Conservation (phyloP, 495 filamentous ascomycete genomes). For the Talaromyces wortmannii region DNA sequence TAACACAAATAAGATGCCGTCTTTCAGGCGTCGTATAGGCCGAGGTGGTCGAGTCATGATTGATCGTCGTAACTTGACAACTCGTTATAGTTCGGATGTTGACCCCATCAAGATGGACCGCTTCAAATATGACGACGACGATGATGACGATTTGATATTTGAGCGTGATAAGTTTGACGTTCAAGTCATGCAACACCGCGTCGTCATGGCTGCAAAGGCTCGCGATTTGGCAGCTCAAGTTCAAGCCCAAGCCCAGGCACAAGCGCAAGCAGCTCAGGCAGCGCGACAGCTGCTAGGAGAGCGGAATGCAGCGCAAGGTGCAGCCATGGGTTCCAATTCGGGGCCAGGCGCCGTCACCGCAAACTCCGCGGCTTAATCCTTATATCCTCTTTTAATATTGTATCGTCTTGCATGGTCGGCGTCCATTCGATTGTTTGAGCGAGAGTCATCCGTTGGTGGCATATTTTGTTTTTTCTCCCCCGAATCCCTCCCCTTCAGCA, state of each 20-base stretch:
- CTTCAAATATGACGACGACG: constrained; percentile 71
- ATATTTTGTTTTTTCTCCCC: constrained; percentile 8
- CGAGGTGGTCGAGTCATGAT: constrained; percentile 76
- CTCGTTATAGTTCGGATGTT: constrained; percentile 42
- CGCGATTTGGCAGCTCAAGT: constrained; percentile 40
- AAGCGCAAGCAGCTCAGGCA: constrained; percentile 30
- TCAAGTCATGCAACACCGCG: constrained; percentile 63
- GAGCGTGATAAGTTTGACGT: constrained; percentile 65
- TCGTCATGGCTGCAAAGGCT: constrained; percentile 52
- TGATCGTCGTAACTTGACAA: constrained; percentile 56
- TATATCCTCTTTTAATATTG: constrained; percentile 12
- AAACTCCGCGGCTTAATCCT: constrained; percentile 29
- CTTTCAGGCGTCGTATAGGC: constrained; percentile 64
- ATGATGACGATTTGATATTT: constrained; percentile 68
- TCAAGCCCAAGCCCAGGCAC: constrained; percentile 41
- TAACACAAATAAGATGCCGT: constrained; percentile 42
- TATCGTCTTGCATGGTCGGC: constrained; percentile 34
- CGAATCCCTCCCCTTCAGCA: constrained; percentile 7
- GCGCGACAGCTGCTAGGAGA: constrained; percentile 5
- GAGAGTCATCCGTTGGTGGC: background rate
- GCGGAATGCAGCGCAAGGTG: constrained; percentile 17
- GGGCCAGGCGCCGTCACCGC: constrained; percentile 23
- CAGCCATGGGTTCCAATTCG: constrained; percentile 26
- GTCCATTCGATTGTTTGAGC: constrained; percentile 18
- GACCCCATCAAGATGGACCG: constrained; percentile 55